Evolutionary conservation across 139 green algal genomes (phyloP).

Genomic region (Picochlorum sp.): DNA sequence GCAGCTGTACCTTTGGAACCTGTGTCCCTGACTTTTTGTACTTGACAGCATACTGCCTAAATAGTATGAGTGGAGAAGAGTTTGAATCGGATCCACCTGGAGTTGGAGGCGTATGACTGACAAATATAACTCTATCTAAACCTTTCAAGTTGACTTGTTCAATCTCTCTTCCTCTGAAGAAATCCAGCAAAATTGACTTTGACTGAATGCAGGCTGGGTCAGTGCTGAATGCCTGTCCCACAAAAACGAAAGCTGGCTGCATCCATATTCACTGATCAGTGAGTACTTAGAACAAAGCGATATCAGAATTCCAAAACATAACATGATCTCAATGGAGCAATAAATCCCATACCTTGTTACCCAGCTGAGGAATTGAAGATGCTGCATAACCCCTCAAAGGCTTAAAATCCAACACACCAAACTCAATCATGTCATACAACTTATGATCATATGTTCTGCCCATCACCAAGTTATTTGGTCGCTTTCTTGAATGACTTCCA

Average conservation of each 20-base stretch:
- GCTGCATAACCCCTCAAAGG: slow-evolving; percentile 34
- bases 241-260: slow-evolving; percentile 78
- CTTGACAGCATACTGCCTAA: slow-evolving; percentile 64
- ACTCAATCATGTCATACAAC: slow-evolving; percentile 78
- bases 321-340: neutral
- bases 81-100: neutral
- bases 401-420: slow-evolving; percentile 51
- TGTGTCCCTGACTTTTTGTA: slow-evolving; percentile 61
- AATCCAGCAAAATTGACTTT: slow-evolving; percentile 75
- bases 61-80: slow-evolving; percentile 25
- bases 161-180: slow-evolving; percentile 69
- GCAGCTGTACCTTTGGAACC: slow-evolving; percentile 64
- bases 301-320: neutral
- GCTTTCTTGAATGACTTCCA: slow-evolving; percentile 86
- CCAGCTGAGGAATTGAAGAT: slow-evolving; percentile 22
- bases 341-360: slow-evolving; percentile 47
- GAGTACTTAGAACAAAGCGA: no score
- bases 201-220: slow-evolving; percentile 44
- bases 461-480: slow-evolving; percentile 87
- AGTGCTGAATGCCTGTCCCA: slow-evolving; percentile 71
- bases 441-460: slow-evolving; percentile 82
- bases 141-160: slow-evolving; percentile 69
- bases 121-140: slow-evolving; percentile 62
- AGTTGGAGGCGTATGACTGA: slow-evolving; percentile 8
- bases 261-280: no score